Conservation (phyloP, 352 stramenopile genomes). For the Phytophthora constricta region DNA sequence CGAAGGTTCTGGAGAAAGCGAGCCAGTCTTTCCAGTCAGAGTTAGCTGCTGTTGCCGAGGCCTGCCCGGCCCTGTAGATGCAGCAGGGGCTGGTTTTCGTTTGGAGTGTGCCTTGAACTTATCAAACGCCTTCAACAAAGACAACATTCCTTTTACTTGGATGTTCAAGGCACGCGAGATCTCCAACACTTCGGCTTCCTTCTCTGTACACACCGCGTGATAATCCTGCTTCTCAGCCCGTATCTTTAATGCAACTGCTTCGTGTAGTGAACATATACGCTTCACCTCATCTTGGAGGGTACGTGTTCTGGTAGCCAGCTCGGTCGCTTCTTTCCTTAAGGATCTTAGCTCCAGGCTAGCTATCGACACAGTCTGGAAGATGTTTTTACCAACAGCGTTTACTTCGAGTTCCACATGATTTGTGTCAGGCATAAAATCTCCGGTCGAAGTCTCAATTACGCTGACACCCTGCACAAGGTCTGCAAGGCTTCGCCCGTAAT, state of each 20-base stretch:
- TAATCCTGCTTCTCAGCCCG: conserved; percentile 16
- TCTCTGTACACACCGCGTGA: conserved; percentile 17
- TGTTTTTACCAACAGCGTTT: conserved; percentile 39
- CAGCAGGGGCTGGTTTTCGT: conserved; percentile 7
- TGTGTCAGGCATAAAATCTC: conserved; percentile 17
- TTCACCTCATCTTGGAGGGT: conserved; percentile 34
- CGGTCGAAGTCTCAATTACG: conserved; percentile 54
- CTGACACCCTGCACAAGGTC: conserved; percentile 64
- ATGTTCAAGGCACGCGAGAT: conserved; percentile 19
- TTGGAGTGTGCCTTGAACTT: conserved; percentile 45
- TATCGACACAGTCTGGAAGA: conserved; percentile 37
- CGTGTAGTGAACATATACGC: conserved; percentile 12
- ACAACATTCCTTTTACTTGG: conserved; percentile 31
- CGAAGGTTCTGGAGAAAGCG: conserved; percentile 10
- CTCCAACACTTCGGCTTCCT: conserved; percentile 23
- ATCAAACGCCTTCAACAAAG: conserved; percentile 50
- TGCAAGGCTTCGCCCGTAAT: conserved; percentile 41
- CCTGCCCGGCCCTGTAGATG: background rate
- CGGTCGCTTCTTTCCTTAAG: conserved; percentile 12
- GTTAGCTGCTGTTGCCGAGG: conserved; percentile 5
- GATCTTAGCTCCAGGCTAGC: conserved; percentile 17
- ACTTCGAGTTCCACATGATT: conserved; percentile 49
- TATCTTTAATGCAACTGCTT: conserved; percentile 22
- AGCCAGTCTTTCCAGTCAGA: conserved; percentile 4
- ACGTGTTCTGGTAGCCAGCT: conserved; percentile 8